A percentile compares a stretch with the other conserved stretches of the same genome.
Conservation (phyloP, 345 rosid genomes). For the Pelargonium nanum region DNA sequence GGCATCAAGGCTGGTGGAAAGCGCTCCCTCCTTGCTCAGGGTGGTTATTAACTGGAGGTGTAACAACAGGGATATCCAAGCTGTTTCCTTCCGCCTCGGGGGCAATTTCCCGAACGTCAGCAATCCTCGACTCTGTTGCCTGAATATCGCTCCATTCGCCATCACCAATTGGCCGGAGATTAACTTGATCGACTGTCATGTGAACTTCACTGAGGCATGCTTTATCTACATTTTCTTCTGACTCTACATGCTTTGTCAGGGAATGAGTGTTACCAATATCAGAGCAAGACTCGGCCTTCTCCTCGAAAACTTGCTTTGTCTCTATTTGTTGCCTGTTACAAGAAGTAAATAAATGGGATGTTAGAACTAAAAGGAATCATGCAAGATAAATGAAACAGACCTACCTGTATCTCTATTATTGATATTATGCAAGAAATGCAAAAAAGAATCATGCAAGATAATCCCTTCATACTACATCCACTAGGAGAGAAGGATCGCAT, state of each 20-base stretch:
- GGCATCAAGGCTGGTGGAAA: slow-evolving; percentile 43
- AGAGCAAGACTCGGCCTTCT: slow-evolving; percentile 46
- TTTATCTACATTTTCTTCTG: slow-evolving; percentile 66
- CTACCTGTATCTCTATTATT: too few relatives aligned
- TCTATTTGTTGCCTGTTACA: slow-evolving; percentile 56
- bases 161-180: slow-evolving; percentile 40
- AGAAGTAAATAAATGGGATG: background rate
- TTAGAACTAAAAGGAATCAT: background rate
- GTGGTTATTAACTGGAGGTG: slow-evolving; percentile 27
- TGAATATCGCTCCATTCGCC: slow-evolving; percentile 77
- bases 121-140: slow-evolving; percentile 68
- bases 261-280: slow-evolving; percentile 4
- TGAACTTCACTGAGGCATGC: slow-evolving; percentile 67
- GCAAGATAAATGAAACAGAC: too few relatives aligned
- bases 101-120: slow-evolving; percentile 63
- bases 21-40: slow-evolving; percentile 27
- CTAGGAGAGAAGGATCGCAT: slow-evolving; percentile 7
- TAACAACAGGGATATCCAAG: slow-evolving; percentile 57
- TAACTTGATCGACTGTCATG: slow-evolving; percentile 46
- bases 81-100: slow-evolving; percentile 47
- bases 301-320: slow-evolving; percentile 58
- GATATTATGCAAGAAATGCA: too few relatives aligned
- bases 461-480: background rate
- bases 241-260: slow-evolving; percentile 40
- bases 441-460: too few relatives aligned